Base-by-base conservation (phyloP, 306 rosid genomes). In the Hippophae rhamnoides region DNA sequence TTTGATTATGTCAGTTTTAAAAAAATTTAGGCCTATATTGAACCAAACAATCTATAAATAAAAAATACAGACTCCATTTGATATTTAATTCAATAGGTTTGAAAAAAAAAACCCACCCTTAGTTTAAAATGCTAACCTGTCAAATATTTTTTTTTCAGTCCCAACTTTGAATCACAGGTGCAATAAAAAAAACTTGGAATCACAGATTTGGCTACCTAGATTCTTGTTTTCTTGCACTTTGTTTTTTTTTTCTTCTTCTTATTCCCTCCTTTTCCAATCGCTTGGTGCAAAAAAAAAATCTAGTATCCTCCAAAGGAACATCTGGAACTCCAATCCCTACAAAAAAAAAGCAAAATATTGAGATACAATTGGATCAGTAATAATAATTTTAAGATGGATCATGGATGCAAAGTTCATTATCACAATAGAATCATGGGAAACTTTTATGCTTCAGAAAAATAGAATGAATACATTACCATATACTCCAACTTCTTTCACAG, bases 311-410 rank as follows among this genome's bases (percentile, higher is more conserved):
- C 53, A 87, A 72, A 49, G 98, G 96, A 68, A 92, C 96, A 72
- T 92, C 98, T 6, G 98, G 96, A 64, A 92, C 95, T 63, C 87
- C 95, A 63, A 92, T 89, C 63, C 98, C 98, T 85, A 67, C 73
- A 74, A 50, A 27, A 70, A 27, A 70, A 18, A 56, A 13, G 41
- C 41, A 31, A 42, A 11, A 58, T 47, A 18, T 46, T 9, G 40
- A 48, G 69, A 18, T 54, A 42, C 62, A 60, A 10, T 47, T 58
- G 26, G 40, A 46, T 60, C 42, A 54, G 10, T 50, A 48, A 27
- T 7, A 65, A 13, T 9, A 38, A 3, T 13, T 31, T 7, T 41
- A 38, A 25, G 10, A 9, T 51, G 13, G 52, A 18, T 56, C 23
- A 18, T 18, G 23, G 23, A 18, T 18, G 64, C 23, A 38, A 53